Evolutionary conservation across 2,329 filamentous ascomycete genomes (phyloP), one percentile per base, ranked within the genome.

Genomic region (Alternaria sp.): DNA sequence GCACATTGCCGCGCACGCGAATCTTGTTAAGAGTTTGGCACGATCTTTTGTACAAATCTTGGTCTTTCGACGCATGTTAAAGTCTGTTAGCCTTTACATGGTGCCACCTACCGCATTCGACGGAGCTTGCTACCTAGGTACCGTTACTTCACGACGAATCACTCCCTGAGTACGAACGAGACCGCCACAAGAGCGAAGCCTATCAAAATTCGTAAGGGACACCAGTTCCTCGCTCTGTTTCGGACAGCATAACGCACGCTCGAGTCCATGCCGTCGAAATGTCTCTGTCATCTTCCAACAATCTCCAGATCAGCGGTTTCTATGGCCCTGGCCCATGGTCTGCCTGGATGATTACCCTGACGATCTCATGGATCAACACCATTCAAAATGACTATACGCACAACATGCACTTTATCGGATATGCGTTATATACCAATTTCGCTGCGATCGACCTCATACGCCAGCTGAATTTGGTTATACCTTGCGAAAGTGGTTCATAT

Each of bases 171-270:
- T 25, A n/a, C 16, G 6, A 38, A 0, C 34, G 6, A 38, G 16
- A 38, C 16, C 14, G n/a, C 34, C 6, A 38, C 34, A 4, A 0
- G 0, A n/a, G 34, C 3, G 16, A 18, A 38, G 16, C 34, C 32
- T 34, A 34, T 12, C 10, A 16, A 12, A 0, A 6, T 0, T 34
- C 32, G 12, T 2, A 12, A 34, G 32, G 0, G 0, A 14, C 7
- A 34, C 32, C 32, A 14, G 14, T 14, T 16, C 10, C 12, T 5
- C 32, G 32, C 10, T 0, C 2, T 12, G 1, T 34, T 6, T 11
- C 32, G 32, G 32, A 34, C 32, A 34, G 32, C 12, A 34, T 14
- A 14, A 12, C 12, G 0, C 4, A 34, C 12, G 32, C 32, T 34
- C 12, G 0, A 34, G 5, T 0, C 32, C 14, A 14, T 12, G 5